Percentiles rank a stretch among this genome's conserved stretches.
These are phyloP conservation scores for Hymenoscyphus albidus DNA, from an alignment of 2,329 filamentous ascomycete genomes.

Conservation along the genomic window DNA sequence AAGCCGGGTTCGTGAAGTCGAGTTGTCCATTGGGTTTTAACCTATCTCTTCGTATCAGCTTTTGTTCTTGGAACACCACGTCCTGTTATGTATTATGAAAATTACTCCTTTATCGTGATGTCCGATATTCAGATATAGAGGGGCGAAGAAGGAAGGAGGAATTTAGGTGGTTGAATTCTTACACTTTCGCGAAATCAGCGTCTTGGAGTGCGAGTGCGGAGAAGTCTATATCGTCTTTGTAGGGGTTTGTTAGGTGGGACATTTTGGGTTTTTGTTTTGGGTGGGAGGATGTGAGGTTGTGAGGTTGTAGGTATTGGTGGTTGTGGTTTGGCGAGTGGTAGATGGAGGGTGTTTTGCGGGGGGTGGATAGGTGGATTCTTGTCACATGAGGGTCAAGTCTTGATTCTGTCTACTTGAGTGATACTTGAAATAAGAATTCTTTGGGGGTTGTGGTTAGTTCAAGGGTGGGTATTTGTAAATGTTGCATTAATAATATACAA, in stretches of 20 bases:
- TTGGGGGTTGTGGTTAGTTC: too few species aligned
- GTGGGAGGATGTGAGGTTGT: neutral
- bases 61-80: too few species aligned
- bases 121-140: neutral
- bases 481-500: too few species aligned
- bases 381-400: too few species aligned
- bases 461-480: too few species aligned
- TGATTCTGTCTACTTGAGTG: too few species aligned
- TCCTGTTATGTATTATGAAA: too few species aligned
- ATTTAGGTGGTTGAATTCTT: constrained; percentile 16
- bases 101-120: neutral
- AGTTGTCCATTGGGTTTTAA: constrained; percentile 56
- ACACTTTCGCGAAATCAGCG: constrained; percentile 56
- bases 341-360: too few species aligned
- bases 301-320: neutral
- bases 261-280: constrained; percentile 17
- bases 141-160: constrained; percentile 22
- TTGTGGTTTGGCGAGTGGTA: neutral
- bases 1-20: constrained; percentile 74
- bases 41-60: constrained; percentile 33
- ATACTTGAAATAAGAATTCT: too few species aligned
- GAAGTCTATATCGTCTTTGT: constrained; percentile 59
- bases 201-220: constrained; percentile 55
- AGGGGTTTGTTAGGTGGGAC: constrained; percentile 41
- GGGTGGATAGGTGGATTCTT: too few species aligned